Evolutionary conservation across 2,329 filamentous ascomycete species (phyloP).

Genomic region (Hyphodiscus sp.): DNA sequence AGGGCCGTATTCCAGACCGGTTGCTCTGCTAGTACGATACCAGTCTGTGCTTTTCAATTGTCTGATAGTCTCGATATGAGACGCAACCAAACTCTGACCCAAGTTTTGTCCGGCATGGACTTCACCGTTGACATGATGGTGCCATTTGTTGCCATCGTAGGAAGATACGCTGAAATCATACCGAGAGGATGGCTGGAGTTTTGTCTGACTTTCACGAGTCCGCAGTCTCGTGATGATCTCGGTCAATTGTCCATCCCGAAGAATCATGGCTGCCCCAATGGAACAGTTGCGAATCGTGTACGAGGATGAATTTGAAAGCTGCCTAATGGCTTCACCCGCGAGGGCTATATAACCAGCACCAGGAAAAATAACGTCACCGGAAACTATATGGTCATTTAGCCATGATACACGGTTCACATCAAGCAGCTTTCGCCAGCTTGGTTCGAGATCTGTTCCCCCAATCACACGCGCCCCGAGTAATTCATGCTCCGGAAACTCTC

Average conservation of each 20-base stretch:
- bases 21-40: neutral
- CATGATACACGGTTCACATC: neutral
- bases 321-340: neutral
- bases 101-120: neutral
- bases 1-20: slow-evolving; percentile 10
- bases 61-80: slow-evolving; percentile 11
- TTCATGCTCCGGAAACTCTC: neutral
- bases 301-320: neutral
- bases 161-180: neutral
- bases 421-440: neutral
- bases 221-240: neutral
- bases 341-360: neutral
- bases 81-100: neutral
- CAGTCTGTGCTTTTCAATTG: neutral
- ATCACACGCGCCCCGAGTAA: neutral
- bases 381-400: neutral
- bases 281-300: neutral
- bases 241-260: neutral
- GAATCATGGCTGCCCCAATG: neutral
- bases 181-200: too few relatives aligned
- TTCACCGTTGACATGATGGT: neutral
- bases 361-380: neutral
- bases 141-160: neutral
- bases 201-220: too few relatives aligned
- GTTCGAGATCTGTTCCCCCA: neutral